Evolutionary conservation across 805 yeast genomes (phyloP), one percentile per base, ranked within the genome.

Genomic region (Ogataea populi-albae): DNA sequence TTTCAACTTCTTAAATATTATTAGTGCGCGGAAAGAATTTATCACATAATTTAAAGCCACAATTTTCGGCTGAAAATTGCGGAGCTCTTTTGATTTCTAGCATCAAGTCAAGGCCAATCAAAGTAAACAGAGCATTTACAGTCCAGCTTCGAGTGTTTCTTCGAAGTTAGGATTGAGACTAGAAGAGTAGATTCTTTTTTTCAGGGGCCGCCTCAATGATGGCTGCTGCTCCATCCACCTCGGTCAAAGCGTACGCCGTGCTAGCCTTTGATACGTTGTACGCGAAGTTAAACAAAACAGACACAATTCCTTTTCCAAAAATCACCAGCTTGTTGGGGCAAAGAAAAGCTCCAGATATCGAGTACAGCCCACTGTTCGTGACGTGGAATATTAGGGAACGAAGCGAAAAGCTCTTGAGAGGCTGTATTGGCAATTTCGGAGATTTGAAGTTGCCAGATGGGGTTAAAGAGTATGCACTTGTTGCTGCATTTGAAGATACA

Each of bases 351-450:
- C 34, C 30, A 5, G 20, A 28, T 3, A 45, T 29, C 11, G 59
- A 47, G 28, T 51, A 55, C 26, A 62, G 65, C 5, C 93, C 98
- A 0, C 61, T 91, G 18, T 93, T 93, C 62, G 83, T 91, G 21
- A 93, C 98, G 0, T 93, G 96, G 96, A 80, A 78, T 48, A 69
- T 38, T 47, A 50, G 14, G 38, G 45, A 44, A 48, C 34, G 57
- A 34, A 38, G 41, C 7, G 52, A 59, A 1, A 54, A 60, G 17
- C 61, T 65, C 10, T 64, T 91, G 31, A 67, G 98, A 27, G 98
- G 98, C 0, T 91, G 98, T 54, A 93, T 91, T 36, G 98, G 98
- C 1, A 89, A 96, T 0, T 93, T 93, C 56, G 64, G 69, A 14
- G 62, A 73, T 11, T 57, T 72, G 37, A 67, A 71, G 0, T 47